Evolutionary conservation across 2,329 filamentous ascomycete genomes (phyloP).

Genomic region (Monilinia laxa): DNA sequence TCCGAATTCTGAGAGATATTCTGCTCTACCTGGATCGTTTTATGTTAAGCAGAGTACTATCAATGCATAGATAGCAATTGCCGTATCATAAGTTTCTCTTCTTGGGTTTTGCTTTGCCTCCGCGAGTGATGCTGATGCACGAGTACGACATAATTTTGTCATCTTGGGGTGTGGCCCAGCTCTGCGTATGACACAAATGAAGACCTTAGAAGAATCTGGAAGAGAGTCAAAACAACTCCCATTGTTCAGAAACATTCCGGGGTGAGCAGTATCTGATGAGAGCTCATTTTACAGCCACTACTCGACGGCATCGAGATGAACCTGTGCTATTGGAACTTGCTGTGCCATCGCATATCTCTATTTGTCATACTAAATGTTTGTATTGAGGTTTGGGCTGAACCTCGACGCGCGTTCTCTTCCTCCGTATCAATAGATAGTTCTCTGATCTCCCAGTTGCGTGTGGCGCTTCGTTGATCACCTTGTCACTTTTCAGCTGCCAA

Average conservation of each 20-base stretch:
- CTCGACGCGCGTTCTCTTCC: too few relatives aligned
- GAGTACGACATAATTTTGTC: not conserved
- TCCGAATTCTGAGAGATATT: not conserved
- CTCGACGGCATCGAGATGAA: too few relatives aligned
- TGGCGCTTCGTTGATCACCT: too few relatives aligned
- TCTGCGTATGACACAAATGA: not conserved
- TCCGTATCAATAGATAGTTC: too few relatives aligned
- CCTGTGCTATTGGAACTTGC: too few relatives aligned
- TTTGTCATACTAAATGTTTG: too few relatives aligned
- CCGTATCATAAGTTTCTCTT: not conserved
- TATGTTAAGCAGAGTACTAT: not conserved
- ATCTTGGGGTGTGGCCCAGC: not conserved
- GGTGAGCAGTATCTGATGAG: too few relatives aligned
- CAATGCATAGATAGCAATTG: not conserved
- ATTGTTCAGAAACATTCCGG: not conserved
- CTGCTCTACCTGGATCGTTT: not conserved
- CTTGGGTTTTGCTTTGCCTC: not conserved
- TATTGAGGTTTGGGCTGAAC: too few relatives aligned
- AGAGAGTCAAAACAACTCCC: not conserved
- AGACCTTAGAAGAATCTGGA: not conserved
- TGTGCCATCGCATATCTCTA: too few relatives aligned
- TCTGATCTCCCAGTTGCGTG: too few relatives aligned
- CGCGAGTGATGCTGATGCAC: not conserved
- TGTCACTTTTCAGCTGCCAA: too few relatives aligned
- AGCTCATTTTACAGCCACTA: too few relatives aligned